Base-by-base conservation (phyloP, 495 filamentous ascomycete genomes). In the Penicillium nucicola region DNA sequence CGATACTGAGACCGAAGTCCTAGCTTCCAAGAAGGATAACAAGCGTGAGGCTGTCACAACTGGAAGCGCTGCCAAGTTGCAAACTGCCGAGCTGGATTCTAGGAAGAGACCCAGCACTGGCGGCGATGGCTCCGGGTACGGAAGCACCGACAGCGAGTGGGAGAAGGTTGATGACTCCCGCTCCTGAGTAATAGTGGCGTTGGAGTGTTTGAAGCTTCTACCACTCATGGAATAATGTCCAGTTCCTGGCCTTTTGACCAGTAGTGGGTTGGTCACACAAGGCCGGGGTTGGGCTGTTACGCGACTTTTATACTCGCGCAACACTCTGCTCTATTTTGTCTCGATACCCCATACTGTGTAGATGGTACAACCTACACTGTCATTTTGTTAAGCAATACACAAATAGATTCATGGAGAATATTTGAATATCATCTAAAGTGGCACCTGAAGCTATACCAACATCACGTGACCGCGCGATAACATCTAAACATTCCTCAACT, bases 131-230 rank as follows among this genome's bases (percentile, higher is more conserved):
- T 79, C 76, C 17, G 77, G 74, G 11, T 76, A 81, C 56, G 59
- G 67, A 25, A 79, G 77, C 56, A 80, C 77, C 2, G 78, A 81
- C 62, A 79, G 77, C 39, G 78, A 81, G 49, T 81, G 78, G 78
- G 78, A 79, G 62, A 81, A 76, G 54, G 68, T 81, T 30, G 77
- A 79, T 36, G 71, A 71, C 31, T 65, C 55, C 13, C 39, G 49
- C 45, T 48, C 19, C 31, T 25, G 19, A 25, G 34, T 6, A 6
- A 35, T 45, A 23, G 19, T 23, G 25, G 13, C 13, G 18, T 7
- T 25, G 38, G 9, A 41, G 14, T 28, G 19, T 25, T 12, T 23
- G 7, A 28, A 8, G 5, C 6, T 9, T 28, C 7, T 28, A 28
- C 7, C 1, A 9, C 0, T 28, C 5, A 9, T 9, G 7, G 25